Evolutionary conservation across 2,329 filamentous ascomycete species (phyloP).

Genomic region (Sclerotinia nivalis): DNA sequence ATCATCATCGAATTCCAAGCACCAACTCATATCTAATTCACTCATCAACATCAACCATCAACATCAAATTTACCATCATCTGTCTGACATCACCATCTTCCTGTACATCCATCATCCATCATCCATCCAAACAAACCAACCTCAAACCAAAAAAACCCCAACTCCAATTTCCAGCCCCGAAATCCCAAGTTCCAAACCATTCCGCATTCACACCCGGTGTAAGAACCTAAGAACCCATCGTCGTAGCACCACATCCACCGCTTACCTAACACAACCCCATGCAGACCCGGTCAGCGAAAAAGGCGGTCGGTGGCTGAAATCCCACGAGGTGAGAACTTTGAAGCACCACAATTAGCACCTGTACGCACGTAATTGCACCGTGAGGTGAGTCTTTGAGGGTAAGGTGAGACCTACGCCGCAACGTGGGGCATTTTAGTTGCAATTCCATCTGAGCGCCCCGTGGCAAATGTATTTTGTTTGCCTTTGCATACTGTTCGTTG

Average conservation of each 20-base stretch:
- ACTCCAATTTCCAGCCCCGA: neutral
- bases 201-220: constrained; percentile 7
- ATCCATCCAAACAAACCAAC: neutral
- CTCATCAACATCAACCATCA: neutral
- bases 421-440: no score
- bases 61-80: constrained; percentile 5
- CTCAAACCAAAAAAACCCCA: neutral
- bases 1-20: neutral
- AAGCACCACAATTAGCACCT: no score
- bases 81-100: neutral
- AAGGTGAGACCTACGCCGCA: no score
- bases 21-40: neutral
- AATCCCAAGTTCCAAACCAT: neutral
- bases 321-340: no score
- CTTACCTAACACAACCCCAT: neutral
- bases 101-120: neutral
- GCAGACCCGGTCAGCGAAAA: neutral
- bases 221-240: neutral
- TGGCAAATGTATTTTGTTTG: no score
- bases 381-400: no score
- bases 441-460: no score
- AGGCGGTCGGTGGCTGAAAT: no score
- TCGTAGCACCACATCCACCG: neutral
- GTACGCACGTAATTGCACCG: no score
- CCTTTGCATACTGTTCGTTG: no score